Base-by-base conservation (phyloP, 2,329 filamentous ascomycete genomes). In the Fusarium drepaniforme region DNA sequence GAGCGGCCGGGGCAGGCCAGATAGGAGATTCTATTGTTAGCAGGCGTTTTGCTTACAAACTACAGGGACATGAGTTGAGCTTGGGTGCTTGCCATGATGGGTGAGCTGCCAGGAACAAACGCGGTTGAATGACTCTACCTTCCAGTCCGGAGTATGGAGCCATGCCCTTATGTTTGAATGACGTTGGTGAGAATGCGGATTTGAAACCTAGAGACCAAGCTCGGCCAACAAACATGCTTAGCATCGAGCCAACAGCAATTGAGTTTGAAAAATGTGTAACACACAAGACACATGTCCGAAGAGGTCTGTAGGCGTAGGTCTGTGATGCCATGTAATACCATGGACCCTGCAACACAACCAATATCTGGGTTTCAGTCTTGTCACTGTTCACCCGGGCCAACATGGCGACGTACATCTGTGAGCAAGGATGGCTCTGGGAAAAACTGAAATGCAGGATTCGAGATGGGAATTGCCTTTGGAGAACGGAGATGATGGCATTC, bases 251-350 rank as follows among this genome's bases (percentile, higher is more conserved):
- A 46, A 37, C 51, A 13, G 63, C 33, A 57, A 64, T 64, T 65
- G 51, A 44, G 37, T 65, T 65, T 46, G 38, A 33, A 23, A 23
- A 64, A 53, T 12, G 25, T 57, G 37, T 40, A 40, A 33, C 46
- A 38, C 51, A 25, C 15, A 35, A 38, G 44, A 56, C 35, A 64
- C 8, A 57, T 56, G 28, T 12, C 33, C 21, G 49, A 56, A 33
- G 28, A 56, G 25, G n/a, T 2, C n/a, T 15, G 21, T 37, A 56
- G 35, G 42, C 13, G 18, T 46, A 58, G 28, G 49, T 42, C 62
- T 58, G 63, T 58, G 51, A 58, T 58, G 51, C 51, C 63, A 65
- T 64, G 62, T 37, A 35, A 64, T 44, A 37, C 23, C 21, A 28
- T 21, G n/a, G 37, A 35, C 37, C 38, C 23, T 58, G 38, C 51